Percentiles rank a stretch among this genome's conserved stretches.
Evolutionary conservation across 2,329 filamentous ascomycete genomes (phyloP).

Genomic region (Sporothrix pseudoabietina): DNA sequence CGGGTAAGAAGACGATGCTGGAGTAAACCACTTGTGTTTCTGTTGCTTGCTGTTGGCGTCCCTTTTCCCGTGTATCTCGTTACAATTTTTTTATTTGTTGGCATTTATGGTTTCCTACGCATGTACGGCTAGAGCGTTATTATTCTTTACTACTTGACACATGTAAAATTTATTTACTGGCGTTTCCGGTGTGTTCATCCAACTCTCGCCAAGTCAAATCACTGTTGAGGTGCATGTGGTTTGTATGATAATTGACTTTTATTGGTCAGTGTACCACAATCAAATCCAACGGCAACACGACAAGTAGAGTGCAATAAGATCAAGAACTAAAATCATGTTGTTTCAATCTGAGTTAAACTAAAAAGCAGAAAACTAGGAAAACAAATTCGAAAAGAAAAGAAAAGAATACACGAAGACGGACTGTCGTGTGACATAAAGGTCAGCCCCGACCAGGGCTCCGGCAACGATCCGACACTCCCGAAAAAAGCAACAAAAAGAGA

Average conservation of each 20-base stretch:
- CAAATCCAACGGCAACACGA: too few relatives aligned
- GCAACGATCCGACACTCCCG: conserved; percentile 5
- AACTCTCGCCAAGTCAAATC: too few relatives aligned
- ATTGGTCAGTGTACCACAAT: too few relatives aligned
- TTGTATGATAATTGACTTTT: neutral
- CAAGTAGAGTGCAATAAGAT: neutral
- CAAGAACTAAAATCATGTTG: neutral
- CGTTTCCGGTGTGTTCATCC: neutral
- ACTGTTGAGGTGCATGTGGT: neutral
- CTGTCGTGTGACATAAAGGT: neutral
- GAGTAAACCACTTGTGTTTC: conserved; percentile 51
- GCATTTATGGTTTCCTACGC: neutral
- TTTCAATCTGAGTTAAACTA: conserved; percentile 6
- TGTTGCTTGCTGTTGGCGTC: neutral
- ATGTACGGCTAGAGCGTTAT: conserved; percentile 15
- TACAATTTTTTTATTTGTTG: neutral
- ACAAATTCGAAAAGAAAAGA: neutral
- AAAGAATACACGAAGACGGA: neutral
- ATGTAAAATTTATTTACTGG: neutral
- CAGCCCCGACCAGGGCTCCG: conserved; percentile 6
- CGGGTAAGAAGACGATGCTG: conserved; percentile 82
- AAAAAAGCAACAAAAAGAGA: neutral
- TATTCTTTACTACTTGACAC: neutral
- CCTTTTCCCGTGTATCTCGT: neutral
- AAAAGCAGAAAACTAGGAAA: neutral